Evolutionary conservation across 495 filamentous ascomycete genomes (phyloP).

Genomic region (Oidiodendron maius): DNA sequence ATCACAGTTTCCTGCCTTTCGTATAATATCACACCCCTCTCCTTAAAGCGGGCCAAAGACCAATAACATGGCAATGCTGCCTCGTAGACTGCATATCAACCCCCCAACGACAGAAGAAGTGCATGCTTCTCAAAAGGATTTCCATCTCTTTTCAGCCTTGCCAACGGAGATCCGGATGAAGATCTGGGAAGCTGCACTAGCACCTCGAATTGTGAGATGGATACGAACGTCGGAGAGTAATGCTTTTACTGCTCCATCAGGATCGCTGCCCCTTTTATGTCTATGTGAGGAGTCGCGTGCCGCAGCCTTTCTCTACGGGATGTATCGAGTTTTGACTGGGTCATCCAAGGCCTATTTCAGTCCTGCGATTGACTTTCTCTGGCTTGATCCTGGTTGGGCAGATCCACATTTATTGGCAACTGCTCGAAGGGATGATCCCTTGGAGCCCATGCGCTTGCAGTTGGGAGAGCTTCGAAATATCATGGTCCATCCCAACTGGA

Average conservation of each 20-base stretch:
- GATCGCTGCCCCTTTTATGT: conserved; percentile 3
- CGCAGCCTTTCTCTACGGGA: conserved; percentile 12
- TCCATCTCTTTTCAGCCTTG: conserved; percentile 35
- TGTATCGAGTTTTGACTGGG: conserved; percentile 6
- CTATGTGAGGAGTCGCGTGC: conserved; percentile 13
- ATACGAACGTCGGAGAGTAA: conserved; percentile 5
- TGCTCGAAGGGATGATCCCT: background rate
- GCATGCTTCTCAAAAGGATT: too few relatives aligned
- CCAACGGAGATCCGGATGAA: conserved; percentile 12
- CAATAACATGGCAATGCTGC: too few relatives aligned
- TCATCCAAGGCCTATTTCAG: conserved; percentile 12
- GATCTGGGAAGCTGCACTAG: conserved; percentile 15
- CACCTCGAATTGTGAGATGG: conserved; percentile 16
- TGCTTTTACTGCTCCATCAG: conserved; percentile 6
- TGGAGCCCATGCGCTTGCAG: conserved; percentile 11
- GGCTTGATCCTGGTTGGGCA: conserved; percentile 18
- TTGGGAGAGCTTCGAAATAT: conserved; percentile 10
- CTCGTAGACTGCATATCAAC: too few relatives aligned
- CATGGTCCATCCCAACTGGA: conserved; percentile 22
- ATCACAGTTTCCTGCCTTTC: too few relatives aligned
- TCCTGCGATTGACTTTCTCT: conserved; percentile 13
- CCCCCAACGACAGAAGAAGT: too few relatives aligned
- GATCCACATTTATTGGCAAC: background rate
- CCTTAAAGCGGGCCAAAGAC: too few relatives aligned
- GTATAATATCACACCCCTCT: too few relatives aligned